These are phyloP conservation scores for Neonectria faginata DNA, from an alignment of 2,329 filamentous ascomycete species.

Conservation along the genomic window DNA sequence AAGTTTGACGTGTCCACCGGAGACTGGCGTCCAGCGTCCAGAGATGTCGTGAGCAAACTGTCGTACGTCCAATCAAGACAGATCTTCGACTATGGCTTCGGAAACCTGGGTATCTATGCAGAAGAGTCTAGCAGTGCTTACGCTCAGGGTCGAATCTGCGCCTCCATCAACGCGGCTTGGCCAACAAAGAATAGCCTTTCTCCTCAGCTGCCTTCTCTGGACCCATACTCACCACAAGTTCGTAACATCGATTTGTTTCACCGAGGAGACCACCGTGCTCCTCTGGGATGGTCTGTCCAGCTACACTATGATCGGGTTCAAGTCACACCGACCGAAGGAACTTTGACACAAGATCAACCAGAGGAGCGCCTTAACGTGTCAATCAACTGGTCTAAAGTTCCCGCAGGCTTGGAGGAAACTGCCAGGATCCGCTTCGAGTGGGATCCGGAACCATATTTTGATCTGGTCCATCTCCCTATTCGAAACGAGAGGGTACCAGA, in stretches of 20 bases:
- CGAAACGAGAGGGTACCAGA: neutral
- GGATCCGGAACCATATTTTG: neutral
- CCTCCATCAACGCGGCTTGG: neutral
- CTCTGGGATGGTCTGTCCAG: neutral
- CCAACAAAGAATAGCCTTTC: neutral
- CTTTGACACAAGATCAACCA: neutral
- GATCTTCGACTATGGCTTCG: constrained; percentile 11
- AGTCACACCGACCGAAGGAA: neutral
- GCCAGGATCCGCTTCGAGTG: neutral
- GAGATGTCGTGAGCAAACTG: constrained; percentile 11
- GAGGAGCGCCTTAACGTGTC: neutral
- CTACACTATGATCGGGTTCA: neutral
- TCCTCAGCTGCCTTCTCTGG: neutral
- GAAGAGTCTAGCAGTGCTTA: neutral
- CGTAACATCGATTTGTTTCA: neutral
- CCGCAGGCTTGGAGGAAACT: neutral
- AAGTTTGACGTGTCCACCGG: constrained; percentile 52
- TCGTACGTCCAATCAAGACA: constrained; percentile 2
- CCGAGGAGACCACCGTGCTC: neutral
- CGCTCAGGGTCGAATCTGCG: constrained; percentile 5
- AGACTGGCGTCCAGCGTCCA: constrained; percentile 18
- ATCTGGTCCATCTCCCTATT: neutral
- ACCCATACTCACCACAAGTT: neutral
- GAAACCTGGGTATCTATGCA: constrained; percentile 10
- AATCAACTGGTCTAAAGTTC: neutral